Evolutionary conservation across 345 rosid species (phyloP).

Genomic region (Pugionium cornutum): DNA sequence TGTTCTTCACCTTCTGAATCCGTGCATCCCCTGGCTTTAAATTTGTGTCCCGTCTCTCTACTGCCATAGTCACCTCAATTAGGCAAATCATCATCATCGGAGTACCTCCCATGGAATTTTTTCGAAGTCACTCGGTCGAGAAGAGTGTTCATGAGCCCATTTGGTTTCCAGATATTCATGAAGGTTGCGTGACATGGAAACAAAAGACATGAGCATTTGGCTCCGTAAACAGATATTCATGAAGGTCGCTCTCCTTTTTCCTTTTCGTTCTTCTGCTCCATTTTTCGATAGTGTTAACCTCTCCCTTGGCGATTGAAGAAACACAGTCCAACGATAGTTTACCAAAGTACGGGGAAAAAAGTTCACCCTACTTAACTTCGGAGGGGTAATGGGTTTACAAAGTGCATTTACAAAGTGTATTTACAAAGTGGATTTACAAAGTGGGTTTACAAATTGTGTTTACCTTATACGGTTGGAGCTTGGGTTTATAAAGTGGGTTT

Average conservation of each 20-base stretch:
- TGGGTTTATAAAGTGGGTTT: too few species aligned
- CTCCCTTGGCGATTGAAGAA: constrained; percentile 3
- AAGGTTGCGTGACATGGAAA: constrained; percentile 45
- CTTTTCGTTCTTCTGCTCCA: constrained; percentile 14
- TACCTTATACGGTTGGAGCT: too few species aligned
- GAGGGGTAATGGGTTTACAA: too few species aligned
- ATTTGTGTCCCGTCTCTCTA: constrained; percentile 9
- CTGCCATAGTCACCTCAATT: constrained; percentile 30
- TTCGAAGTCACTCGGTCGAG: constrained; percentile 28
- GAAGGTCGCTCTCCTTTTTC: constrained; percentile 1
- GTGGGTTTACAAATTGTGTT: too few species aligned
- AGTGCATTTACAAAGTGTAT: too few species aligned
- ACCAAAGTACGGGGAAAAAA: too few species aligned
- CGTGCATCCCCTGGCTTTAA: constrained; percentile 8
- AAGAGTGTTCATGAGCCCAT: constrained; percentile 41
- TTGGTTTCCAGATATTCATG: constrained; percentile 51
- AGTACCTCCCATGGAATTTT: constrained; percentile 35
- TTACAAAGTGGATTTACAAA: too few species aligned
- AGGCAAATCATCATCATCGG: constrained; percentile 35
- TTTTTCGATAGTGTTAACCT: constrained; percentile 14
- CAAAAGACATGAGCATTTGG: constrained; percentile 27
- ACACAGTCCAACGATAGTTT: too few species aligned
- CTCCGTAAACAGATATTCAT: not conserved
- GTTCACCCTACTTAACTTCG: too few species aligned
- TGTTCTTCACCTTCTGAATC: constrained; percentile 27